phyloP scores from a whole-genome alignment of 108 stramenopile species.

The Aureococcus anophagefferens region DNA sequence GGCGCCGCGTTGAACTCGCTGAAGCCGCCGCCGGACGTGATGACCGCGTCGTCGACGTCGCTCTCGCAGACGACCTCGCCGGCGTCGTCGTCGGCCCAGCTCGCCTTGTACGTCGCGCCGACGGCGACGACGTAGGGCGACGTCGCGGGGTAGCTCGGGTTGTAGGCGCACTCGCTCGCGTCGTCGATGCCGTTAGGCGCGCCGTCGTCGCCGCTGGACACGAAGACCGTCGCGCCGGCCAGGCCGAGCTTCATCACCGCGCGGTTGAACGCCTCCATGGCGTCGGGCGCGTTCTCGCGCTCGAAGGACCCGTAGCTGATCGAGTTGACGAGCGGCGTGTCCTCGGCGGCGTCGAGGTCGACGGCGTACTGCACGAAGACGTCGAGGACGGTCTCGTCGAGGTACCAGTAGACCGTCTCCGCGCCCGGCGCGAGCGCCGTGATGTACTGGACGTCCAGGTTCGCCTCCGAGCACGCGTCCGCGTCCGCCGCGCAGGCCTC shows the following conservation, averaged over 20 bases:
- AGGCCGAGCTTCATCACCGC: conserved; percentile 1
- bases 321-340: too few relatives aligned
- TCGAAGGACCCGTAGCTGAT: neutral
- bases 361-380: neutral
- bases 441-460: conserved; percentile 15
- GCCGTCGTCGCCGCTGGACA: conserved; percentile 1
- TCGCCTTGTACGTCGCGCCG: neutral
- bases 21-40: conserved; percentile 11
- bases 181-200: neutral
- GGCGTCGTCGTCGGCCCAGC: neutral
- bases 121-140: conserved; percentile 2
- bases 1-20: neutral
- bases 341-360: neutral
- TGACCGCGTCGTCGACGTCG: neutral
- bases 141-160: conserved; percentile 1
- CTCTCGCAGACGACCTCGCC: neutral
- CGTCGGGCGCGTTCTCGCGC: neutral
- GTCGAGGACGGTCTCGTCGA: neutral
- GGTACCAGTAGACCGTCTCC: neutral
- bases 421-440: conserved; percentile 2
- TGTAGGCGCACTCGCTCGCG: neutral
- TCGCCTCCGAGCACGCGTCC: neutral
- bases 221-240: neutral
- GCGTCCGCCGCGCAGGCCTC: neutral
- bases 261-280: neutral